Conservation (phyloP, 2,329 filamentous ascomycete genomes). For the Tolypocladium amazonense region DNA sequence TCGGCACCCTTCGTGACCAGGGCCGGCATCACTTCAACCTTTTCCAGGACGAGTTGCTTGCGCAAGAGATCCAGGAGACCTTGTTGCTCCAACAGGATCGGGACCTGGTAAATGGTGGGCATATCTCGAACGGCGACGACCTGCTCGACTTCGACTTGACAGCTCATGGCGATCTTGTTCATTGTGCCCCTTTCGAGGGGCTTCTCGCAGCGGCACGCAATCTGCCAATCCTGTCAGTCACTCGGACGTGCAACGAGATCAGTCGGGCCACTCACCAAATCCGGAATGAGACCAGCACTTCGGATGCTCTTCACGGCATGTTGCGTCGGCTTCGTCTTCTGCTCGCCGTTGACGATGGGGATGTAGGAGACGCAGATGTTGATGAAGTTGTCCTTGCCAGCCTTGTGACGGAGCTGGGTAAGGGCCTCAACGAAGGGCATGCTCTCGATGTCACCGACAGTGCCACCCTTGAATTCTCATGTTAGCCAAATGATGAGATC, state of each 20-base stretch:
- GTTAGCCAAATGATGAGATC: not conserved
- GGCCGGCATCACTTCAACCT: constrained; percentile 37
- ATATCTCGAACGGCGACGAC: constrained; percentile 88
- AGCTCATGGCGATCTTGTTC: constrained; percentile 80
- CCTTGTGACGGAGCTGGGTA: constrained; percentile 62
- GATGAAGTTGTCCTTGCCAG: constrained; percentile 70
- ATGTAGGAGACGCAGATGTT: constrained; percentile 86
- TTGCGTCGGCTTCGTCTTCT: constrained; percentile 97
- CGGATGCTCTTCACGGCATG: constrained; percentile 76
- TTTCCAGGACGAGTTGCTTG: constrained; percentile 53
- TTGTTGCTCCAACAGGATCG: constrained; percentile 80
- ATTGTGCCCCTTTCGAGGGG: constrained; percentile 64
- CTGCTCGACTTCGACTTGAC: constrained; percentile 76
- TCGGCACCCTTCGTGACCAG: constrained; percentile 51
- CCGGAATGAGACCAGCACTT: constrained; percentile 64
- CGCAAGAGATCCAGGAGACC: constrained; percentile 59
- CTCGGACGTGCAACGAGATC: not conserved
- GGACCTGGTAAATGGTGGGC: constrained; percentile 86
- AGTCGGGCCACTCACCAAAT: constrained; percentile 40
- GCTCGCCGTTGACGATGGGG: constrained; percentile 53
- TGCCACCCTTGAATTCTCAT: constrained; percentile 39
- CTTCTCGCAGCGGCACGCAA: constrained; percentile 83
- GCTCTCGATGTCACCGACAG: constrained; percentile 69
- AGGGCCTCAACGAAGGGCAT: constrained; percentile 83
- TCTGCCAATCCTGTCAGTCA: constrained; percentile 33